phyloP scores from a whole-genome alignment of 106 monocot genomes.

The Phalaenopsis equestris region DNA sequence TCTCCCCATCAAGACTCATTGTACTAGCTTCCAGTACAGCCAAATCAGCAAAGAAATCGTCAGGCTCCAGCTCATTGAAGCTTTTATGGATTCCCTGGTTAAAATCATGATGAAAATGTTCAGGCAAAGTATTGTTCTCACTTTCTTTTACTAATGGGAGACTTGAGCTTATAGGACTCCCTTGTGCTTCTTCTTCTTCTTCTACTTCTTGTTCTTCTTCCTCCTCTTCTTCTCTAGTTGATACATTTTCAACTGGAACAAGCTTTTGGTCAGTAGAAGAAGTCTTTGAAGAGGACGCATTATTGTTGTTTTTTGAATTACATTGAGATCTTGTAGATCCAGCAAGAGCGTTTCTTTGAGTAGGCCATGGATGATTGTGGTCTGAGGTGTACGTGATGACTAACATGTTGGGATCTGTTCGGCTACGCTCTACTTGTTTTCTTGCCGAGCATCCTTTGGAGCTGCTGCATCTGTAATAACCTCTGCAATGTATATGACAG shows the following conservation, averaged over 20 bases:
- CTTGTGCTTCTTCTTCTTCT: not conserved
- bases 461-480: conserved; percentile 98
- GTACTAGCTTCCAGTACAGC: conserved; percentile 6
- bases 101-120: not conserved
- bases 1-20: conserved; percentile 15
- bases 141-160: conserved; percentile 9
- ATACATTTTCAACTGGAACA: not conserved
- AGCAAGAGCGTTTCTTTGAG: conserved; percentile 54
- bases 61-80: not conserved
- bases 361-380: conserved; percentile 98
- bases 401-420: conserved; percentile 87
- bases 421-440: conserved; percentile 92
- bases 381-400: conserved; percentile 96
- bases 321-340: conserved; percentile 32
- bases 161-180: not conserved
- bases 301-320: conserved; percentile 8
- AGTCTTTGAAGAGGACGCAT: conserved; percentile 2
- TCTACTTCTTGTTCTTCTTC: too few species aligned
- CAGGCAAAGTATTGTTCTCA: not conserved
- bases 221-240: not conserved
- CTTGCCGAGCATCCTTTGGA: conserved; percentile 94
- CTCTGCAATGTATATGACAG: conserved; percentile 32
- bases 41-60: conserved; percentile 22
- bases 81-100: not conserved
- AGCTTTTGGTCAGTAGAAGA: not conserved